Evolutionary conservation across 345 rosid species (phyloP).

Genomic region (Orychophragmus violaceus): DNA sequence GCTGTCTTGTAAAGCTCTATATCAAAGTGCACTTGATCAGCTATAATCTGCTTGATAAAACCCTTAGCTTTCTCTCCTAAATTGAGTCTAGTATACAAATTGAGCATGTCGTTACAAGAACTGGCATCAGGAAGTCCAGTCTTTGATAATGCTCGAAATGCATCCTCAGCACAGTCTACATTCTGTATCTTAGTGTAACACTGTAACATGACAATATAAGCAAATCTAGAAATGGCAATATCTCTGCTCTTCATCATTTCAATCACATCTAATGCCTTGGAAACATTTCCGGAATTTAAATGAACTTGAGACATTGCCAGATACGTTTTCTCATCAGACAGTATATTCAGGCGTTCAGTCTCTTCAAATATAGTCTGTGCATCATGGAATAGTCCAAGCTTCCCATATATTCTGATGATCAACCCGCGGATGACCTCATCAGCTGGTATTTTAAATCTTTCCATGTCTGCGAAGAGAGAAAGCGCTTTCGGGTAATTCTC

Average conservation of each 20-base stretch:
- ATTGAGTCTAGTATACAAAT: conserved; percentile 46
- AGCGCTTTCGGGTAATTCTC: conserved; percentile 78
- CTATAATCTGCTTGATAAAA: conserved; percentile 48
- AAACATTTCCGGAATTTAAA: conserved; percentile 54
- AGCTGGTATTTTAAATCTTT: conserved; percentile 43
- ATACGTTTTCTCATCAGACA: conserved; percentile 79
- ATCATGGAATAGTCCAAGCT: conserved; percentile 76
- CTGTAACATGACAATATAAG: conserved; percentile 71
- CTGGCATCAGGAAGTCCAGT: conserved; percentile 72
- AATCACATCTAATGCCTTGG: conserved; percentile 56
- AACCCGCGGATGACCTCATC: conserved; percentile 91
- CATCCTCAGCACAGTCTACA: conserved; percentile 63
- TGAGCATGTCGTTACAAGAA: conserved; percentile 76
- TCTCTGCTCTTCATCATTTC: conserved; percentile 63
- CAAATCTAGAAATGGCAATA: conserved; percentile 69
- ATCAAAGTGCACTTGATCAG: conserved; percentile 47
- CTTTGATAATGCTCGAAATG: conserved; percentile 57
- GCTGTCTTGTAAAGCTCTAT: conserved; percentile 53
- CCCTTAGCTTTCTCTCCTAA: conserved; percentile 49
- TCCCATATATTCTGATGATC: conserved; percentile 86
- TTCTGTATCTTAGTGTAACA: conserved; percentile 64
- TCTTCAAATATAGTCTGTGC: conserved; percentile 69
- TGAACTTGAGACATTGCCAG: conserved; percentile 89
- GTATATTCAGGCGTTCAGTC: conserved; percentile 48
- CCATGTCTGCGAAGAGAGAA: conserved; percentile 83